phyloP scores from a whole-genome alignment of 495 filamentous ascomycete genomes.

The Annulohypoxylon maeteangense region DNA sequence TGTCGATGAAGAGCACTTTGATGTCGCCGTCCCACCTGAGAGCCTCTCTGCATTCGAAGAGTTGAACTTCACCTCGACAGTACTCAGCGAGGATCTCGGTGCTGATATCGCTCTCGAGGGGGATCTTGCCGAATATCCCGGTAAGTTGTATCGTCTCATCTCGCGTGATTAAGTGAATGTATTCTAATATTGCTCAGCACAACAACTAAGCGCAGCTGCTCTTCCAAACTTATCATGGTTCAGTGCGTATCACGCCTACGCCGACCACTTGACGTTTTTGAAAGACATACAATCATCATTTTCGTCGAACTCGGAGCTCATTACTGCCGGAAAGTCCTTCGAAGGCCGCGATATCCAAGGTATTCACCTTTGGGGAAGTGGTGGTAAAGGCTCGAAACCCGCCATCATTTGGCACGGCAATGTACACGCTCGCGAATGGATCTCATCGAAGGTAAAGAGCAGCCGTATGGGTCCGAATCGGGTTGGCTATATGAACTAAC shows the following conservation, averaged over 20 bases:
- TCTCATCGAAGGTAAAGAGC: slow-evolving; percentile 59
- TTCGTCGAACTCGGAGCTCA: slow-evolving; percentile 63
- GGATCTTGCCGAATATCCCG: slow-evolving; percentile 42
- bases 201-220: slow-evolving; percentile 32
- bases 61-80: slow-evolving; percentile 48
- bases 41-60: slow-evolving; percentile 54
- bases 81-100: slow-evolving; percentile 61
- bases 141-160: slow-evolving; percentile 22
- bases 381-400: slow-evolving; percentile 64
- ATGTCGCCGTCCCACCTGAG: slow-evolving; percentile 58
- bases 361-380: slow-evolving; percentile 69
- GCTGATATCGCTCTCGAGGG: slow-evolving; percentile 57
- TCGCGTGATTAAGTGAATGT: not conserved
- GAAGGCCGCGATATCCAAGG: slow-evolving; percentile 65
- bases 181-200: slow-evolving; percentile 10
- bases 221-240: slow-evolving; percentile 61
- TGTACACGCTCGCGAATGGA: slow-evolving; percentile 74
- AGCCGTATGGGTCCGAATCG: not conserved
- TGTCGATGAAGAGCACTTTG: slow-evolving; percentile 41
- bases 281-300: slow-evolving; percentile 61
- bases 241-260: slow-evolving; percentile 65
- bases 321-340: slow-evolving; percentile 63
- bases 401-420: slow-evolving; percentile 69
- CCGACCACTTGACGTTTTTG: slow-evolving; percentile 65
- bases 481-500: slow-evolving; percentile 14